A percentile compares a stretch with the other conserved stretches of the same genome.
Conservation (phyloP, 2,329 filamentous ascomycete genomes). For the Phyllosticta capitalensis region DNA sequence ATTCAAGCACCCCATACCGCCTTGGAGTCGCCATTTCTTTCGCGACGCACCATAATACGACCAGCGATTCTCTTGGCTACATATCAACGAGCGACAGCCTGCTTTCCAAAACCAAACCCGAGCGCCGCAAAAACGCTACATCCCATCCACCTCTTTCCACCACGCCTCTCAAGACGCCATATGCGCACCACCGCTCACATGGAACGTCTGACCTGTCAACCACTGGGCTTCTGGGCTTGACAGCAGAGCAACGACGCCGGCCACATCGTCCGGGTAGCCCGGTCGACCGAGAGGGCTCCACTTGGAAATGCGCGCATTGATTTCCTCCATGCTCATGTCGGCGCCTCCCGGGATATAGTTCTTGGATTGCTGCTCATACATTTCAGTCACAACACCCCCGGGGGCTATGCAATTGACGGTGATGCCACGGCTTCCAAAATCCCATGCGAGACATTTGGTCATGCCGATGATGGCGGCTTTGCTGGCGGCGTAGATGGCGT, state of each 20-base stretch:
- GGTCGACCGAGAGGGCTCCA: neutral
- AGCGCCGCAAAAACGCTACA: too few relatives aligned
- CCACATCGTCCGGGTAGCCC: neutral
- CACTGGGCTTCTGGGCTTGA: neutral
- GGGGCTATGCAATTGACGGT: constrained; percentile 84
- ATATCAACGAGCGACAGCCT: too few relatives aligned
- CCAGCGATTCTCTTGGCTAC: too few relatives aligned
- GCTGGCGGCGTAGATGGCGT: neutral
- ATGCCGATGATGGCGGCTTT: constrained; percentile 6
- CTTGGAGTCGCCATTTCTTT: too few relatives aligned
- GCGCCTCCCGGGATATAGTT: constrained; percentile 2
- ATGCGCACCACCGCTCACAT: constrained; percentile 1
- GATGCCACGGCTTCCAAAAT: constrained; percentile 47
- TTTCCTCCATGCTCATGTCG: neutral
- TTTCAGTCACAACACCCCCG: constrained; percentile 86
- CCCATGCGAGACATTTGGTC: constrained; percentile 4
- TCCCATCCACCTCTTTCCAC: too few relatives aligned
- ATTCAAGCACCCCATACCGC: too few relatives aligned
- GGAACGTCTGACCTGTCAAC: constrained; percentile 5
- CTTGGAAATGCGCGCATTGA: neutral
- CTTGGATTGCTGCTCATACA: constrained; percentile 35
- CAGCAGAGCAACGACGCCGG: neutral
- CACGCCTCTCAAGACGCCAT: neutral
- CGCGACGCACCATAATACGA: too few relatives aligned
- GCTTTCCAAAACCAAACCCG: too few relatives aligned